Evolutionary conservation across 148 eudicot genomes (phyloP), one percentile per base, ranked within the genome.

Genomic region (Salicornia ramosissima): DNA sequence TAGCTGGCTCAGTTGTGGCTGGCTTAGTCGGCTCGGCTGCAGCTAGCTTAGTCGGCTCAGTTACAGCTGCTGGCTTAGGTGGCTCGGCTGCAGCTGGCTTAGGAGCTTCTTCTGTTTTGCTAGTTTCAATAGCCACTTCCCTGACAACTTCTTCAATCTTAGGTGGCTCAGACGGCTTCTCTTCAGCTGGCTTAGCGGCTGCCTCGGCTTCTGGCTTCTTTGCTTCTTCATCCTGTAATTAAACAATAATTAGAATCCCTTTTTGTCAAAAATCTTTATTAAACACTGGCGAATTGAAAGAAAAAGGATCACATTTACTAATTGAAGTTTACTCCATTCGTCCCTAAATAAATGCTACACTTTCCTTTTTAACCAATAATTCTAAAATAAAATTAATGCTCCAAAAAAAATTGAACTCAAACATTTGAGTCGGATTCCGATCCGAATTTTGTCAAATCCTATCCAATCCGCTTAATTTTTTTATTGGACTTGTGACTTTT

Each of bases 141-240:
- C 26, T 65, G 53, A 21, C 42, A 47, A 30, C 56, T 19, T 65
- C 69, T 24, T 28, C 54, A 47, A 49, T 10, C 43, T 67, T 67
- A 15, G 13, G 13, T 34, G 45, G 45, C 25, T 60, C 64, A 0
- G 58, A 3, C 14, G 70, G 16, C 70, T 49, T 43, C 68, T 24
- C 57, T 49, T 36, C 62, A 4, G 36, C 40, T 51, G 59, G 46
- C 30, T 67, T 69, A 26, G 52, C 15, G 39, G 42, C 24, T 61
- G 54, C 68, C 34, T 59, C 76, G 14, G 33, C 62, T 39, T 50
- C 68, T 0, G 73, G 46, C 42, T 75, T 75, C 61, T 68, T 68
- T 51, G 54, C 78, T 25, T 68, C 78, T 25, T 68, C 78, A 3
- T 75, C 78, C 78, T 75, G 33, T 67, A 14, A 42, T 25, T 14